These are phyloP conservation scores for Fagus crenata DNA, from an alignment of 306 rosid species.

Conservation along the genomic window DNA sequence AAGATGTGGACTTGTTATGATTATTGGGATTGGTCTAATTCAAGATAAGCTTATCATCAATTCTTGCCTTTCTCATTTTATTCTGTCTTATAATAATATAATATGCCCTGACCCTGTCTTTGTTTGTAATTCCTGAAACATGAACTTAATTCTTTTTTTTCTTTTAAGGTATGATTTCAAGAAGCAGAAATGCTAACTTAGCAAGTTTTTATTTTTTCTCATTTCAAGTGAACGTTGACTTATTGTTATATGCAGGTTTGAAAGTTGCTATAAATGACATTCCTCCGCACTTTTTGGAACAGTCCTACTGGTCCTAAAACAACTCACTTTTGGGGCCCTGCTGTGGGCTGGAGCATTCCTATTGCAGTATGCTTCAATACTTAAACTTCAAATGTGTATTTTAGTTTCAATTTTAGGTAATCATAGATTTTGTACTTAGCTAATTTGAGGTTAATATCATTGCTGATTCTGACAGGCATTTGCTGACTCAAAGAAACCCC, in stretches of 20 bases:
- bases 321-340: conserved; percentile 67
- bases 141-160: too few species aligned
- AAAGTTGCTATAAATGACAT: conserved; percentile 32
- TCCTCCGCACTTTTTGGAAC: conserved; percentile 49
- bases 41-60: neutral
- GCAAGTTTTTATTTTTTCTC: too few species aligned
- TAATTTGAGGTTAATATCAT: conserved; percentile 1
- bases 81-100: neutral
- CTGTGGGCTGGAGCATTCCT: conserved; percentile 59
- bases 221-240: neutral
- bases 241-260: conserved; percentile 6
- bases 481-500: conserved; percentile 57
- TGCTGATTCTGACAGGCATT: conserved; percentile 40
- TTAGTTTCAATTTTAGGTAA: neutral
- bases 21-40: neutral
- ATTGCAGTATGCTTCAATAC: conserved; percentile 41
- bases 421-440: neutral
- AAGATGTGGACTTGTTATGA: neutral
- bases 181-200: too few species aligned
- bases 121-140: too few species aligned
- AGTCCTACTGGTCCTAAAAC: conserved; percentile 64
- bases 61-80: neutral
- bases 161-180: too few species aligned
- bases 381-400: neutral
- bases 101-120: too few species aligned